phyloP scores from a whole-genome alignment of 257 asterid species.

The Lithospermum erythrorhizon region DNA sequence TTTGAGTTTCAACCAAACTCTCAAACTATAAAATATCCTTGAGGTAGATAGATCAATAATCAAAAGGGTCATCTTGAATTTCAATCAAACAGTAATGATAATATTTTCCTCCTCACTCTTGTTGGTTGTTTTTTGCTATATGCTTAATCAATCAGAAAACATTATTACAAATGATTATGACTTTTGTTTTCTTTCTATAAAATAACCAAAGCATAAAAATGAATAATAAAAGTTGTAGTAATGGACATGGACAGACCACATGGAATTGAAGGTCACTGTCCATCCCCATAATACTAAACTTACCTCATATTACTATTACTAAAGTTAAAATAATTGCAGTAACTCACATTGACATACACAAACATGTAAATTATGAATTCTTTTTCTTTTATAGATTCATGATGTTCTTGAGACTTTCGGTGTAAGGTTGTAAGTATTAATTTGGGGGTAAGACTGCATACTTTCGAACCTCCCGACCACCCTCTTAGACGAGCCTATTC shows the following conservation, averaged over 20 bases:
- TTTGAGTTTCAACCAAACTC: slow-evolving; percentile 1
- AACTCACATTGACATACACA: slow-evolving; percentile 11
- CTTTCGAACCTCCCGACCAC: background rate
- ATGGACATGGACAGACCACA: slow-evolving; percentile 26
- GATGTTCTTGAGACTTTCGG: too few species aligned
- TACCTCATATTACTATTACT: too few species aligned
- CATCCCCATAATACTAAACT: slow-evolving; percentile 34
- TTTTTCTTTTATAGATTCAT: background rate
- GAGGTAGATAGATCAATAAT: background rate
- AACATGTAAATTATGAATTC: background rate
- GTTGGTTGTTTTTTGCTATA: background rate
- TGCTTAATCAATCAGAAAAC: background rate
- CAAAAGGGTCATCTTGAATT: background rate
- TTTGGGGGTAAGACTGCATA: too few species aligned
- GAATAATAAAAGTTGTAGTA: slow-evolving; percentile 21
- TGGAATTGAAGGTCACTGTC: slow-evolving; percentile 49
- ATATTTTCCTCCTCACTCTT: background rate
- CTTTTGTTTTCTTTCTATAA: slow-evolving; percentile 8
- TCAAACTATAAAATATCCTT: background rate
- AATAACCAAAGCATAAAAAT: slow-evolving; percentile 3
- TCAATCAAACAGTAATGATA: slow-evolving; percentile 3
- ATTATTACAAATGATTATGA: slow-evolving; percentile 1
- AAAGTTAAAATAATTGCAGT: slow-evolving; percentile 1
- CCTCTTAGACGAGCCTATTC: slow-evolving; percentile 3
- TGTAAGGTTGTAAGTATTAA: too few species aligned